Percentiles rank a stretch among this genome's conserved stretches.
phyloP scores from a whole-genome alignment of 129 eudicot species.

The Flaveria linearis region DNA sequence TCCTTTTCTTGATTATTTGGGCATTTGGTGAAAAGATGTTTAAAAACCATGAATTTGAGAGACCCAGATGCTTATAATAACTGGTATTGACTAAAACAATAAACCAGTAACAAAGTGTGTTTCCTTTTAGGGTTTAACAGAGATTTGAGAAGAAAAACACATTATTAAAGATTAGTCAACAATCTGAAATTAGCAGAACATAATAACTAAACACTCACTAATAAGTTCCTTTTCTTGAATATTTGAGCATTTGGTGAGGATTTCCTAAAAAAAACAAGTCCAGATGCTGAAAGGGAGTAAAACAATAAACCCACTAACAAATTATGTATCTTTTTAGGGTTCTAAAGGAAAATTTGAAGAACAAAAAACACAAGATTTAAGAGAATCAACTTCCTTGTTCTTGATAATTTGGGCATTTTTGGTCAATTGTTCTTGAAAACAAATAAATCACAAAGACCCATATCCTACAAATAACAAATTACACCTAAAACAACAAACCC shows the following conservation, averaged over 20 bases:
- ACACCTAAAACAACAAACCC: conserved; percentile 1
- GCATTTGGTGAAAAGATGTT: not conserved
- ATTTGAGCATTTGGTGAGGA: conserved; percentile 21
- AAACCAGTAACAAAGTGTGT: not conserved
- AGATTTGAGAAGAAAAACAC: not conserved
- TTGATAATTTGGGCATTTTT: not conserved
- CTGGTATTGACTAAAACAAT: too few species aligned
- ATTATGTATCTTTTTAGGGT: not conserved
- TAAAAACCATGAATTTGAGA: not conserved
- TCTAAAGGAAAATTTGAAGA: not conserved
- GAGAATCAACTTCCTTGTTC: not conserved
- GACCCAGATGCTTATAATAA: not conserved
- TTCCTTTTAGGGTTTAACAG: not conserved
- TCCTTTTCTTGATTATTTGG: not conserved
- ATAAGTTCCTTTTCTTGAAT: conserved; percentile 10
- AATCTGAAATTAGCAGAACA: conserved; percentile 4
- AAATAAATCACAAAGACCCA: conserved; percentile 12
- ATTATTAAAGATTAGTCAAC: not conserved
- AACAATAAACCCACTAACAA: not conserved
- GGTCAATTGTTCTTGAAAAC: not conserved
- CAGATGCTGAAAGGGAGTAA: not conserved
- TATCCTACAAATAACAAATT: too few species aligned
- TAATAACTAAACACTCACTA: not conserved
- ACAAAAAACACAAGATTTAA: not conserved
- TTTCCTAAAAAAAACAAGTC: not conserved